Evolutionary conservation across 2,329 filamentous ascomycete genomes (phyloP).

Genomic region (Pyrenophora seminiperda): DNA sequence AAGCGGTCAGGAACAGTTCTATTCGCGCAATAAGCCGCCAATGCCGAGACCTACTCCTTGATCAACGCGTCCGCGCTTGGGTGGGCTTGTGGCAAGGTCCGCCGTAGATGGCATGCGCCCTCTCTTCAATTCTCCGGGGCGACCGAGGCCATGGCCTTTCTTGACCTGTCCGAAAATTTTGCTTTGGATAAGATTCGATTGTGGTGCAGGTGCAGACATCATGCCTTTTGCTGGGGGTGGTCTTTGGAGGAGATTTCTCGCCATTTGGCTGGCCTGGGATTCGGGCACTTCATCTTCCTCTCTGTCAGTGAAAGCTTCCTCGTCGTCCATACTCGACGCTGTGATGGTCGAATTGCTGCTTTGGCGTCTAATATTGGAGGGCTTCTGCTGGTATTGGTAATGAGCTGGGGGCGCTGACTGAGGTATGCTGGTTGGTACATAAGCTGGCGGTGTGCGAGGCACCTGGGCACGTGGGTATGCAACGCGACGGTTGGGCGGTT

Average conservation of each 20-base stretch:
- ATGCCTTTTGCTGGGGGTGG: slow-evolving; percentile 50
- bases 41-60: slow-evolving; percentile 63
- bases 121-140: slow-evolving; percentile 41
- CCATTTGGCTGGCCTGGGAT: slow-evolving; percentile 78
- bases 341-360: slow-evolving; percentile 68
- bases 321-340: slow-evolving; percentile 47
- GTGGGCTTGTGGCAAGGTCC: slow-evolving; percentile 36
- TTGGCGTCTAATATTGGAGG: slow-evolving; percentile 57
- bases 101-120: slow-evolving; percentile 33
- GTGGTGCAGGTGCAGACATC: slow-evolving; percentile 38
- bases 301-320: slow-evolving; percentile 63
- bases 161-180: slow-evolving; percentile 67
- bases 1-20: slow-evolving; percentile 21
- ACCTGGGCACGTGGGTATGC: slow-evolving; percentile 66
- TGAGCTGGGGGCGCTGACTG: slow-evolving; percentile 51
- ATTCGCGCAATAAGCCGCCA: slow-evolving; percentile 47
- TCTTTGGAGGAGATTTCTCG: slow-evolving; percentile 73
- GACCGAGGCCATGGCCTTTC: slow-evolving; percentile 54
- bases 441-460: slow-evolving; percentile 52
- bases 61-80: slow-evolving; percentile 59
- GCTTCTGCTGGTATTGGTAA: slow-evolving; percentile 39
- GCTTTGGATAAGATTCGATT: slow-evolving; percentile 56
- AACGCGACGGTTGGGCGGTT: slow-evolving; percentile 66
- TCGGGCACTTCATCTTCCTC: slow-evolving; percentile 70
- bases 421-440: slow-evolving; percentile 39